Percentiles rank a stretch among this genome's conserved stretches.
These are phyloP conservation scores for Porphyrellus cyaneotinctus DNA, from an alignment of 768 basidiomycete species.

Conservation along the genomic window DNA sequence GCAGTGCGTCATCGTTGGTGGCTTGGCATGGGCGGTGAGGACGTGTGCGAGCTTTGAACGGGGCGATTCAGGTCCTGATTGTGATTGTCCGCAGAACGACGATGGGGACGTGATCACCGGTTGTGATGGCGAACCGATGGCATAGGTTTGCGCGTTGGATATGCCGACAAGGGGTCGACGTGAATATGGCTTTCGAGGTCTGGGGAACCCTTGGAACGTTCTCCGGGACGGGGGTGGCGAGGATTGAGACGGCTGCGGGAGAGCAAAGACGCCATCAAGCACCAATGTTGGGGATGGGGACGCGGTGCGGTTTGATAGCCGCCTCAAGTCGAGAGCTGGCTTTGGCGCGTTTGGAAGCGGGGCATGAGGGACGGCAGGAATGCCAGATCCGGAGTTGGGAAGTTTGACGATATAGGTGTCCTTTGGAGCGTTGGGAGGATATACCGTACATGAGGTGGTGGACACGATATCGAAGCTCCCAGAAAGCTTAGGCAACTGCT, in stretches of 20 bases:
- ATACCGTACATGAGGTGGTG: constrained; percentile 3
- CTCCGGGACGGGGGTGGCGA: neutral
- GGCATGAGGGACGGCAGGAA: neutral
- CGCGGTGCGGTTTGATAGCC: neutral
- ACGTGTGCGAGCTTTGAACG: constrained; percentile 22
- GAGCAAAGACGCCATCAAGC: constrained; percentile 21
- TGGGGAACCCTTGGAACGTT: neutral
- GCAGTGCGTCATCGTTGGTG: neutral
- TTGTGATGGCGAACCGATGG: neutral
- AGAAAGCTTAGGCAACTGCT: neutral
- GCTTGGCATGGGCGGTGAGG: neutral
- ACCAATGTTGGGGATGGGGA: constrained; percentile 19
- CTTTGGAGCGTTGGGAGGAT: constrained; percentile 1
- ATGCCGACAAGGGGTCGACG: neutral
- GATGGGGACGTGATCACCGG: neutral
- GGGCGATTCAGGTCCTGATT: constrained; percentile 7
- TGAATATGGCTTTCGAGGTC: constrained; percentile 1
- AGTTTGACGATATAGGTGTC: constrained; percentile 14
- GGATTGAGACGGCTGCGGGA: neutral
- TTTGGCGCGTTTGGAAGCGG: neutral
- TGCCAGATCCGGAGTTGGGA: neutral
- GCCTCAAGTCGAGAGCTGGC: neutral
- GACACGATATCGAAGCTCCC: neutral
- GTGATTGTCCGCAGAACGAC: neutral
- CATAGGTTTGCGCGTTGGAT: neutral